Evolutionary conservation across 2,329 filamentous ascomycete species (phyloP).

Genomic region (Sporothrix globosa): DNA sequence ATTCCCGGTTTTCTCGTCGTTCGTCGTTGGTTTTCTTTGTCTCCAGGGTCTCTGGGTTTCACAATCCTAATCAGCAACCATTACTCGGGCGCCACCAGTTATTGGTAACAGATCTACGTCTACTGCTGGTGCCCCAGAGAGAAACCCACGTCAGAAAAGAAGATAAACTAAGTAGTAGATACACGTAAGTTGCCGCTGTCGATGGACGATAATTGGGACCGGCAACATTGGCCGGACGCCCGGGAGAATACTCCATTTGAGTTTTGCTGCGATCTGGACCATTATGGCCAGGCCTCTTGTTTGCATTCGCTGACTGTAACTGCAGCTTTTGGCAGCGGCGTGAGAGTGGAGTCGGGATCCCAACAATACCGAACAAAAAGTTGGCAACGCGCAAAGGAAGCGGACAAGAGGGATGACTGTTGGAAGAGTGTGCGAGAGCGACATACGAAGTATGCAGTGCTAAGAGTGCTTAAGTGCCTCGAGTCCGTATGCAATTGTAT

Average conservation of each 20-base stretch:
- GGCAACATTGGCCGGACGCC: not conserved
- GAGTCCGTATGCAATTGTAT: no score
- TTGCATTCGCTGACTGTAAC: not conserved
- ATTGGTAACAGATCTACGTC: not conserved
- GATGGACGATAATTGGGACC: not conserved
- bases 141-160: not conserved
- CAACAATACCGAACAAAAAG: conserved; percentile 5
- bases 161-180: not conserved
- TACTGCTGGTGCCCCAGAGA: not conserved
- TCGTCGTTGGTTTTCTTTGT: not conserved
- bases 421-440: not conserved
- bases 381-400: conserved; percentile 3
- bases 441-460: no score
- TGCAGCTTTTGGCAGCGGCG: not conserved
- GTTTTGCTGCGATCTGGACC: not conserved
- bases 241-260: no score
- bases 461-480: no score
- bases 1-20: not conserved
- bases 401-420: conserved; percentile 15
- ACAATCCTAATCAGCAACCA: conserved; percentile 13
- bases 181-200: not conserved
- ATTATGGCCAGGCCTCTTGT: no score
- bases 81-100: not conserved
- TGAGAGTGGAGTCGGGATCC: not conserved
- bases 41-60: conserved; percentile 1